Evolutionary conservation across 1,284 basidiomycete species (phyloP), one percentile per base, ranked within the genome.

Genomic region (Tylopilus sp.): DNA sequence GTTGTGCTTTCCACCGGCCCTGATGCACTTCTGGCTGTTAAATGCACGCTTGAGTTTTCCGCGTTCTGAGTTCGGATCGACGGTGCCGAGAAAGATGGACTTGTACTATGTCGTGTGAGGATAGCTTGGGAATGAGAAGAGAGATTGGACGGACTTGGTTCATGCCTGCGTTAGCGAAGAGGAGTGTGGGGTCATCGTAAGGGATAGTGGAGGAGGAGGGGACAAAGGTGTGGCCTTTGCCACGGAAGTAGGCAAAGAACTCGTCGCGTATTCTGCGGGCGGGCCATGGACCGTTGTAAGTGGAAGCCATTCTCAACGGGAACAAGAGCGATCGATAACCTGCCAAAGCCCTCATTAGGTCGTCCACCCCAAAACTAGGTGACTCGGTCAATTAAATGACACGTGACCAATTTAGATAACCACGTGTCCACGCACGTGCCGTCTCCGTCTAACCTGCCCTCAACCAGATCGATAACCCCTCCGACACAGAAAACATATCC

Each of bases 91-190:
- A 73, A 99, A 98, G 61, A 98, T 93, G 45, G 91, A 78, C 78
- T 99, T 98, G 81, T 92, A 98, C 88, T 97, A 52, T 52, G 48
- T 57, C 42, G 39, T 39, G 56, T 59, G 28, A 69, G 61, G 31
- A 48, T 9, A 20, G 39, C 5, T 37, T 3, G 14, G 37, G 25
- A 35, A 43, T 22, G 36, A 42, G 22, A n/a, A 42, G 45, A 24
- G 28, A 50, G 22, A 45, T 15, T 37, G 19, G 46, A 50, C 73
- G 31, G 58, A 83, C 88, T 79, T 91, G 92, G 74, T 96, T 96
- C 94, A 96, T 96, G 55, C 94, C 93, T 60, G 96, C 96, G 78
- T 99, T 99, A 61, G 95, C 94, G 66, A 99, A 99, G 57, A 99
- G 85, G 39, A 99, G 81, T 8, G 96, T 98, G 4, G 97, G 93